phyloP scores from a whole-genome alignment of 148 eudicot species.

The Camellia sinensis region DNA sequence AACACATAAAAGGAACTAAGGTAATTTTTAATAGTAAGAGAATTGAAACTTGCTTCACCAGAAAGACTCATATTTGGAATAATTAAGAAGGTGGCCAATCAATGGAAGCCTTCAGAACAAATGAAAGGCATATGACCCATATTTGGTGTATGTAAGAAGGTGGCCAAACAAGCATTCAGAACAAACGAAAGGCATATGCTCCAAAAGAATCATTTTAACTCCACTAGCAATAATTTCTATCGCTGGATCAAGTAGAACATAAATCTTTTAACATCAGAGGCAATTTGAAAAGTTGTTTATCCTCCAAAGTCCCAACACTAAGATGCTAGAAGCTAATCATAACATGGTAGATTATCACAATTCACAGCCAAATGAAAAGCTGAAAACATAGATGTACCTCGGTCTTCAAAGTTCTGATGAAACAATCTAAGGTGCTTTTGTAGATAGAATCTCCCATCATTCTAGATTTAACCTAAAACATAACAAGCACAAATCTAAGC shows the following conservation, averaged over 20 bases:
- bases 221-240: neutral
- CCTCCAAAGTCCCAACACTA: neutral
- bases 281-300: neutral
- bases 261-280: neutral
- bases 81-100: too few relatives aligned
- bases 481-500: conserved; percentile 27
- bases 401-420: conserved; percentile 64
- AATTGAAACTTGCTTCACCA: neutral
- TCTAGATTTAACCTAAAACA: conserved; percentile 83
- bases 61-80: neutral
- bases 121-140: too few relatives aligned
- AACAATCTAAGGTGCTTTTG: conserved; percentile 68
- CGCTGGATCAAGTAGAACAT: conserved; percentile 7
- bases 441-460: conserved; percentile 88
- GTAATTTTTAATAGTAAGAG: neutral
- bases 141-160: neutral
- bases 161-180: neutral
- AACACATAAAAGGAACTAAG: neutral
- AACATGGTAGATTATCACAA: neutral
- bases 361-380: neutral
- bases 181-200: neutral
- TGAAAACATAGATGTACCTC: conserved; percentile 42
- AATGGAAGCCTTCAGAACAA: too few relatives aligned
- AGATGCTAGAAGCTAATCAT: neutral
- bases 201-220: conserved; percentile 4